These are phyloP conservation scores for Apium graveolens DNA, from an alignment of 129 eudicot genomes.

Conservation along the genomic window DNA sequence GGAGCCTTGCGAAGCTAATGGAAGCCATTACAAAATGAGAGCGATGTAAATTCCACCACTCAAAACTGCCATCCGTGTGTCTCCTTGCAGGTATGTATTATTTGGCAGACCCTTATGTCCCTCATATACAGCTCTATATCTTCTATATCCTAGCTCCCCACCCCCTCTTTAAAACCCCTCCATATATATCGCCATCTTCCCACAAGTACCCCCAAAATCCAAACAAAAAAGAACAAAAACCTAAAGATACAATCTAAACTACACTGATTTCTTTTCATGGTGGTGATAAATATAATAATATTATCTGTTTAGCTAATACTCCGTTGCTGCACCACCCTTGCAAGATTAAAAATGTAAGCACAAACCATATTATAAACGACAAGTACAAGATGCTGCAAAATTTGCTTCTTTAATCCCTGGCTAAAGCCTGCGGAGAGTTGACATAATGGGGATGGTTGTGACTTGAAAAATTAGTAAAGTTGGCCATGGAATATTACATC, in stretches of 20 bases:
- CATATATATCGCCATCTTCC: not conserved
- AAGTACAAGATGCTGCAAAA: slow-evolving; percentile 26
- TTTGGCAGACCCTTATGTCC: not conserved
- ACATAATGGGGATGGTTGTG: slow-evolving; percentile 39
- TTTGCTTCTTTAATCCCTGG: slow-evolving; percentile 17
- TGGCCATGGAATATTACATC: slow-evolving; percentile 96
- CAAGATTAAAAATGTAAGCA: slow-evolving; percentile 12
- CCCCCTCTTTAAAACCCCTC: not conserved
- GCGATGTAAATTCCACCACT: slow-evolving; percentile 42
- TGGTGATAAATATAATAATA: not conserved
- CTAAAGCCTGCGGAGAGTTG: slow-evolving; percentile 36
- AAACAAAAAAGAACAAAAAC: slow-evolving; percentile 10
- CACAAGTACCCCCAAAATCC: slow-evolving; percentile 11
- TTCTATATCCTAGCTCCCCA: slow-evolving; percentile 1
- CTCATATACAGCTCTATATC: not conserved
- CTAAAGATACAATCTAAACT: slow-evolving; percentile 18
- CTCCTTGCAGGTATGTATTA: slow-evolving; percentile 43
- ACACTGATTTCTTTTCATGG: not conserved
- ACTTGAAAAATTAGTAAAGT: slow-evolving; percentile 63
- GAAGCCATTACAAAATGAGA: slow-evolving; percentile 68
- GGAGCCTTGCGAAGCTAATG: slow-evolving; percentile 65
- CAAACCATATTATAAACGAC: slow-evolving; percentile 13
- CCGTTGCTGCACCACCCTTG: slow-evolving; percentile 10
- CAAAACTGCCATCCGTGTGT: slow-evolving; percentile 44
- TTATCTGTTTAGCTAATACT: not conserved